Base-by-base conservation (phyloP, 768 basidiomycete species). In the Cystofilobasidium ferigula region DNA sequence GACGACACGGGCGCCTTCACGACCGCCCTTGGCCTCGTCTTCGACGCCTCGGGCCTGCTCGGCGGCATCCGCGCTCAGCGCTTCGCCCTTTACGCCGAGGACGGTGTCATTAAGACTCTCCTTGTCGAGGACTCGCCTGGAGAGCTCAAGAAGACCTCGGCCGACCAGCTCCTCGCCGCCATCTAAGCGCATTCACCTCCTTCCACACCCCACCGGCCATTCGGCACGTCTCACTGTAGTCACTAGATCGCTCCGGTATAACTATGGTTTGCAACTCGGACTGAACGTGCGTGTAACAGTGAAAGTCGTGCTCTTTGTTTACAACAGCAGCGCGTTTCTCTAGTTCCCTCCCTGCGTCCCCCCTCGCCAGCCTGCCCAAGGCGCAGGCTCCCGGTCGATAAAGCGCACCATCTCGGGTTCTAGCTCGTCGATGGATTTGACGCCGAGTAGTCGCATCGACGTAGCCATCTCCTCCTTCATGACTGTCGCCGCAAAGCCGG, bases 391-490 rank as follows among this genome's bases (percentile, higher is more conserved):
- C 34, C 63, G 42, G 0, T 54, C 38, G 20, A 45, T 26, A 59
- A 40, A 62, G 16, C 71, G 68, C 51, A 77, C 73, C 65, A 77
- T 64, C 58, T 76, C 71, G 0, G 77, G 77, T 2, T 73, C 73
- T 13, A 79, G 71, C 66, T 79, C 74, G 34, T 69, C 59, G 1
- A 79, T 47, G 38, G 67, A 71, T 10, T 73, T 78, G 20, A 77
- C 77, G 10, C 79, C 79, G 3, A 79, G 64, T 22, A 80, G 70
- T 7, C 75, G 69, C 71, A 79, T 75, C 14, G 75, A 75, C 22
- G 77, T 78, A 59, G 75, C 74, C 2, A 80, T 72, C 69, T 80
- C 79, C 56, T 78, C 78, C 30, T 74, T 69, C 48, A 80, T 71
- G 69, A 80, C 77, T 78, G 20, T 9, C 10, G 43, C 10, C 10